phyloP scores from a whole-genome alignment of 148 eudicot genomes.

The Rhododendron ovatum region DNA sequence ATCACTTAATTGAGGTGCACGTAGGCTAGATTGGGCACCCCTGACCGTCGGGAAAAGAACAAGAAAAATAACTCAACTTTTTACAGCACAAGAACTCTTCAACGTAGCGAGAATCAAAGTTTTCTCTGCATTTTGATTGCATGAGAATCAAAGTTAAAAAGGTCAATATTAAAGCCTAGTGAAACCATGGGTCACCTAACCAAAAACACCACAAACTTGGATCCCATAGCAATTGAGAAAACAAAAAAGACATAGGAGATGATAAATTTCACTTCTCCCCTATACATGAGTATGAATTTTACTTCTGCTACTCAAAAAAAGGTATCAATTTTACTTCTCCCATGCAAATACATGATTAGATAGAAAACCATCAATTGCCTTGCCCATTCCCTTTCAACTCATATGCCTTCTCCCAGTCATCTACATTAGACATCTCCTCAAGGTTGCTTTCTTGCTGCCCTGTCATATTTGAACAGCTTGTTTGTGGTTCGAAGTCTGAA shows the following conservation, averaged over 20 bases:
- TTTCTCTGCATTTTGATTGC: background rate
- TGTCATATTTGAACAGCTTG: conserved; percentile 14
- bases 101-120: background rate
- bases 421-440: conserved; percentile 42
- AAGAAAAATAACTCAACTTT: background rate
- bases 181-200: background rate
- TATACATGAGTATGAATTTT: background rate
- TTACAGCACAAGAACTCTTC: background rate
- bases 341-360: background rate
- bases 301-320: background rate
- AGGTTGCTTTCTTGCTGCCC: conserved; percentile 13
- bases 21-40: too few relatives aligned
- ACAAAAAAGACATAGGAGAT: background rate
- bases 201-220: conserved; percentile 3
- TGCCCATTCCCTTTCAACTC: conserved; percentile 31
- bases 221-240: background rate
- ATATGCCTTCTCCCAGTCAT: conserved; percentile 88
- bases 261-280: background rate
- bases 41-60: too few relatives aligned
- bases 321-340: background rate
- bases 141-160: background rate
- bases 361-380: background rate
- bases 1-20: too few relatives aligned
- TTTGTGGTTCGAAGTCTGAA: conserved; percentile 20
- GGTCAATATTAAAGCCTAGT: background rate